phyloP scores from a whole-genome alignment of 352 stramenopile genomes.

The Thalassiosira tumida region DNA sequence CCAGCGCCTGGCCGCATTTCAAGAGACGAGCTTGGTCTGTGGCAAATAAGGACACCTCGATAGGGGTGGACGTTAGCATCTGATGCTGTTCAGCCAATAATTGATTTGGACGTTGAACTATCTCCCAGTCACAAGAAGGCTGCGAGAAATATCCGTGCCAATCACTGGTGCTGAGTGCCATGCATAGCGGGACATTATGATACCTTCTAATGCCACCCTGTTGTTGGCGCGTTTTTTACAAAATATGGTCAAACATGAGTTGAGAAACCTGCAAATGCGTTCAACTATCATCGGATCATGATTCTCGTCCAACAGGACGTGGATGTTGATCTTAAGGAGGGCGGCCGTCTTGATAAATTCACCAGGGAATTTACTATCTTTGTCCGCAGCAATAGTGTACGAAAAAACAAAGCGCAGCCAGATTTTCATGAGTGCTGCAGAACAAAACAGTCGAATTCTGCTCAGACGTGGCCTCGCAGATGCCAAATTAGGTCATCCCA shows the following conservation, averaged over 20 bases:
- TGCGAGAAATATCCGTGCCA: conserved; percentile 49
- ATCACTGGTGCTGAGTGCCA: conserved; percentile 24
- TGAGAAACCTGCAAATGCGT: conserved; percentile 27
- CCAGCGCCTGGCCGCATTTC: neutral
- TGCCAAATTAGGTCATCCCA: conserved; percentile 63
- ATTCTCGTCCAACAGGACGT: conserved; percentile 34
- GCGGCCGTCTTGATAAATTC: neutral
- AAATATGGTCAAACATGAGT: conserved; percentile 20
- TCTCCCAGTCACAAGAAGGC: conserved; percentile 24
- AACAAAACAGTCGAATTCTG: conserved; percentile 27
- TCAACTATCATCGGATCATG: conserved; percentile 40
- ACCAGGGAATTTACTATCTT: conserved; percentile 18
- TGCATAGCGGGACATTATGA: neutral
- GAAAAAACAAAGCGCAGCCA: conserved; percentile 24
- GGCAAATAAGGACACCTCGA: neutral
- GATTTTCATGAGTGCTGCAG: conserved; percentile 14
- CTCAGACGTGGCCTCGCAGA: conserved; percentile 32
- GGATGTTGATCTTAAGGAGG: conserved; percentile 15
- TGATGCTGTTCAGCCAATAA: conserved; percentile 37
- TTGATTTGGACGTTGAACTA: conserved; percentile 49
- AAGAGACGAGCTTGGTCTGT: neutral
- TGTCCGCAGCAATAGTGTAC: conserved; percentile 39
- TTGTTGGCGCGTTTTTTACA: conserved; percentile 23
- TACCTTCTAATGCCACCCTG: neutral
- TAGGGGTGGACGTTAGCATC: conserved; percentile 3